Percentiles rank a stretch among this genome's conserved stretches.
phyloP scores from a whole-genome alignment of 805 yeast species.

The Pichia rugopelliculosa region DNA sequence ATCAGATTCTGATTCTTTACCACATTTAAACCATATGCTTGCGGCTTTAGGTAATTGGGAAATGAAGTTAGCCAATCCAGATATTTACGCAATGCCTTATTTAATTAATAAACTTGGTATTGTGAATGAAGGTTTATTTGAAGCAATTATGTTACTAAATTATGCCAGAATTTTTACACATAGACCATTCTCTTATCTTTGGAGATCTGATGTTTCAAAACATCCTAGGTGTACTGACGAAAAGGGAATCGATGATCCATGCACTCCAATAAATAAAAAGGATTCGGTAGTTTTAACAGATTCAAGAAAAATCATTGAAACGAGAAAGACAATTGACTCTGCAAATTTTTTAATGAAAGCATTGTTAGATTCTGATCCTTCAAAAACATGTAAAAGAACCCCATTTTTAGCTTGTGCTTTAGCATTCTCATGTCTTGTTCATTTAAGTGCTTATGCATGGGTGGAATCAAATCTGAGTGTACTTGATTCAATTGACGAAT shows the following conservation, averaged over 20 bases:
- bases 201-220: conserved; percentile 42
- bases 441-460: conserved; percentile 48
- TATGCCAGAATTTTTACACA: conserved; percentile 51
- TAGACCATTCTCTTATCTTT: conserved; percentile 45
- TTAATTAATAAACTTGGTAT: conserved; percentile 35
- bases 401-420: conserved; percentile 47
- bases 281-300: conserved; percentile 23
- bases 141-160: conserved; percentile 39
- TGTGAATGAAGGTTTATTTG: conserved; percentile 49
- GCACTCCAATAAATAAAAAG: conserved; percentile 26
- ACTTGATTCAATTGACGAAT: conserved; percentile 9
- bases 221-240: conserved; percentile 32
- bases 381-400: conserved; percentile 36
- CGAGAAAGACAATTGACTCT: conserved; percentile 47
- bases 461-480: conserved; percentile 32
- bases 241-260: conserved; percentile 23
- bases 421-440: conserved; percentile 46
- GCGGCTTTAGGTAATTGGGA: conserved; percentile 48
- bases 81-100: conserved; percentile 34
- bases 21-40: conserved; percentile 32
- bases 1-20: conserved; percentile 31
- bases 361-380: conserved; percentile 40
- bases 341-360: conserved; percentile 42
- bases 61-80: conserved; percentile 38
- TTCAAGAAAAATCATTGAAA: conserved; percentile 42